Evolutionary conservation across 2,329 filamentous ascomycete genomes (phyloP), one percentile per base, ranked within the genome.

Genomic region (Neonectria magnoliae): DNA sequence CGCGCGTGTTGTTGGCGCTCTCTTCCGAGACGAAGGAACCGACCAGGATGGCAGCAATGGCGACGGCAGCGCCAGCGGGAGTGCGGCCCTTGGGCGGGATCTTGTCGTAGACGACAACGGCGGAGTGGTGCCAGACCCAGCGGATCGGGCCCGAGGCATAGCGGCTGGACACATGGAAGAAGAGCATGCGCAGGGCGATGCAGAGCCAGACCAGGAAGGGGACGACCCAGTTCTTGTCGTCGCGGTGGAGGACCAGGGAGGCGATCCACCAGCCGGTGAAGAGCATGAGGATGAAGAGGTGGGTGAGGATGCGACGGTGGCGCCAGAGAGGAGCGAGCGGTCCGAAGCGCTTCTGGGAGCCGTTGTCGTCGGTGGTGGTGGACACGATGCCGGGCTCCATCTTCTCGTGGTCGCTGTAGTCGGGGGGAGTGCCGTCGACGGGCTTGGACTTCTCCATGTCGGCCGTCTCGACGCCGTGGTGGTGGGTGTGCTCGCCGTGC

Each of bases 151-250:
- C 85, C 65, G 88, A 89, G 68, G 94, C 79, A 69, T 91, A 82
- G 44, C 86, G 85, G 71, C 90, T 87, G 1, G 92, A 90, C 3
- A 95, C 81, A 75, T 93, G 89, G 79, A 92, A 88, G 76, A 91
- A 91, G 75, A 97, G 69, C 53, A 97, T 77, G 36, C 94, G 91
- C 55, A 96, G 82, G 11, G 87, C 88, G 71, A 97, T 89, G 69
- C 83, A 85, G 50, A 97, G 87, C 84, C 91, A 97, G 51, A 97
- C 76, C 55, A 97, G 84, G 80, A 97, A 96, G 0, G 94, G 93
- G 54, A 94, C 87, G 61, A 97, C 80, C 93, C 93, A 97, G 74
- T 93, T 93, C 79, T 84, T 84, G 74, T 93, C 88, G 64, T 90
- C 71, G 64, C 88, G 88, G 77, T 95, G 93, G 57, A 93, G 82